Evolutionary conservation across 129 eudicot species (phyloP).

Genomic region (Flaveria bidentis): DNA sequence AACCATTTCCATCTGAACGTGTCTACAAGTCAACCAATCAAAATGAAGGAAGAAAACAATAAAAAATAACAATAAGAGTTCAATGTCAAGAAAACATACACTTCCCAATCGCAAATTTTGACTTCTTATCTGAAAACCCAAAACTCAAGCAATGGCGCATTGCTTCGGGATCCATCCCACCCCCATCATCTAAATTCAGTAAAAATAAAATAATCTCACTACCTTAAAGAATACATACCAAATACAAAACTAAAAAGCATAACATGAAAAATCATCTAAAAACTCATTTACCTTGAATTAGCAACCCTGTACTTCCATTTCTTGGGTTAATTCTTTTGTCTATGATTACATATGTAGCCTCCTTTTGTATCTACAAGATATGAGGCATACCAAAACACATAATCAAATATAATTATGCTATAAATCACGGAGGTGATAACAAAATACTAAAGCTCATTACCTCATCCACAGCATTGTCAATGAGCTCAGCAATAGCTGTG

Average conservation of each 20-base stretch:
- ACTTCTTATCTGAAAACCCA: constrained; percentile 69
- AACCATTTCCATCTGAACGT: constrained; percentile 82
- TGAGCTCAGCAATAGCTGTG: constrained; percentile 69
- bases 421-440: not conserved
- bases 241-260: not conserved
- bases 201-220: constrained; percentile 15
- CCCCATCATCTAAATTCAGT: constrained; percentile 55
- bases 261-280: not conserved
- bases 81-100: constrained; percentile 46
- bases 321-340: constrained; percentile 53
- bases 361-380: constrained; percentile 58
- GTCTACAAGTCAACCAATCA: constrained; percentile 48
- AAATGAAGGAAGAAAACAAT: constrained; percentile 32
- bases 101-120: constrained; percentile 62
- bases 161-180: constrained; percentile 72
- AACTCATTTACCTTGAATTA: constrained; percentile 47
- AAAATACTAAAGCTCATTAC: constrained; percentile 30
- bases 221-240: not conserved
- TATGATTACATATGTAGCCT: constrained; percentile 54
- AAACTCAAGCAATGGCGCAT: constrained; percentile 68
- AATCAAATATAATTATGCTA: not conserved
- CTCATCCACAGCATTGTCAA: constrained; percentile 78
- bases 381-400: not conserved
- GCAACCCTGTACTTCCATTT: constrained; percentile 55
- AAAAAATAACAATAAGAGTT: not conserved